These are phyloP conservation scores for Huntiella decipiens DNA, from an alignment of 2,329 filamentous ascomycete species.

Conservation along the genomic window DNA sequence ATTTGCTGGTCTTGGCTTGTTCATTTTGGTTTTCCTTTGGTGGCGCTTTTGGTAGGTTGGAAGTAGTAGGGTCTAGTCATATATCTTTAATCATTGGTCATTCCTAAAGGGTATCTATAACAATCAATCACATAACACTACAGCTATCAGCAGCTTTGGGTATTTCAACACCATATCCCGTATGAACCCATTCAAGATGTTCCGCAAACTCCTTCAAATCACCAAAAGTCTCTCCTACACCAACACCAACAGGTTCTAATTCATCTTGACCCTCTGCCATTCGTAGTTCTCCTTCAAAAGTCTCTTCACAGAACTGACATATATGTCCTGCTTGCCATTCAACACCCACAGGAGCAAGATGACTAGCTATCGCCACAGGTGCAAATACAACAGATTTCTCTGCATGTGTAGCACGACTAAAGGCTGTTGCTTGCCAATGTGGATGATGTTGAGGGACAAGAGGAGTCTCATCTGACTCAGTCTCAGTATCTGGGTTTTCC, in stretches of 20 bases:
- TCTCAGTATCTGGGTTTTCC: neutral
- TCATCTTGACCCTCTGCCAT: slow-evolving; percentile 25
- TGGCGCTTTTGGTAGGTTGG: slow-evolving; percentile 66
- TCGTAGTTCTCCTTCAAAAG: slow-evolving; percentile 24
- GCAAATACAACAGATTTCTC: slow-evolving; percentile 36
- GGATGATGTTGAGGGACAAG: slow-evolving; percentile 15
- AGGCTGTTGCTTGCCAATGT: slow-evolving; percentile 34
- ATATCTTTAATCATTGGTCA: neutral
- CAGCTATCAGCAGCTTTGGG: slow-evolving; percentile 23
- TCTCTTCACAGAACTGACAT: slow-evolving; percentile 39
- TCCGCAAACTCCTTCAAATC: slow-evolving; percentile 30
- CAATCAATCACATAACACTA: slow-evolving; percentile 23
- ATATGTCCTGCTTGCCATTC: slow-evolving; percentile 33
- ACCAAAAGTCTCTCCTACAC: slow-evolving; percentile 29
- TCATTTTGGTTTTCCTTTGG: slow-evolving; percentile 75
- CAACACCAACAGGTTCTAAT: slow-evolving; percentile 30
- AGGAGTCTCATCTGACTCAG: neutral
- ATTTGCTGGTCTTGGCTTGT: slow-evolving; percentile 59
- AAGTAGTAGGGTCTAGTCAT: neutral
- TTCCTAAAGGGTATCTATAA: slow-evolving; percentile 2
- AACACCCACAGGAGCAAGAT: slow-evolving; percentile 29
- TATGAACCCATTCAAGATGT: slow-evolving; percentile 39
- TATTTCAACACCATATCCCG: slow-evolving; percentile 13
- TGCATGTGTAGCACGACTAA: slow-evolving; percentile 21
- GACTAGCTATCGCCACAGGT: slow-evolving; percentile 38